Percentiles rank a stretch among this genome's conserved stretches.
Evolutionary conservation across 768 basidiomycete genomes (phyloP).

Genomic region (Cyclocybe aegerita): DNA sequence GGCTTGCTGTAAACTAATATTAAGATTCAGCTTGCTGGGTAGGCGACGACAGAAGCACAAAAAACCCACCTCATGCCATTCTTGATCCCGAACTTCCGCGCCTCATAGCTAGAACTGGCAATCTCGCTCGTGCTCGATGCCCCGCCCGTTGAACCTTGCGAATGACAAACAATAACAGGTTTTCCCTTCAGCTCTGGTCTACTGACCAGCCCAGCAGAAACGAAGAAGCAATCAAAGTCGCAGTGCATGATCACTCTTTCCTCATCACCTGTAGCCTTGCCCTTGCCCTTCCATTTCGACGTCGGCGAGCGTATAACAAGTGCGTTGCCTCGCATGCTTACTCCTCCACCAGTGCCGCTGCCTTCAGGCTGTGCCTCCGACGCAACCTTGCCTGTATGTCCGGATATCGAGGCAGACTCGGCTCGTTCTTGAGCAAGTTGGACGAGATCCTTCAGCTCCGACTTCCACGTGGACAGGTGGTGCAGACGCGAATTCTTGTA

Average conservation of each 20-base stretch:
- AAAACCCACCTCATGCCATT: slow-evolving; percentile 99
- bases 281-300: slow-evolving; percentile 56
- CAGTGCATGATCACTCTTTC: slow-evolving; percentile 85
- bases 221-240: slow-evolving; percentile 97
- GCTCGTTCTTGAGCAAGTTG: slow-evolving; percentile 74
- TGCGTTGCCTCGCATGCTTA: slow-evolving; percentile 56
- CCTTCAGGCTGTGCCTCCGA: slow-evolving; percentile 16
- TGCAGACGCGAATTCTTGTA: slow-evolving; percentile 90
- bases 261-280: slow-evolving; percentile 48
- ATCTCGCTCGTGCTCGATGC: slow-evolving; percentile 88
- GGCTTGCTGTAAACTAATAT: slow-evolving; percentile 81
- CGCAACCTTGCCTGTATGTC: slow-evolving; percentile 31
- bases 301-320: slow-evolving; percentile 47
- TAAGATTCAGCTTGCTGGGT: no score
- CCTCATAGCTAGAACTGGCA: slow-evolving; percentile 93
- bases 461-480: slow-evolving; percentile 89
- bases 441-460: slow-evolving; percentile 80
- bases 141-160: slow-evolving; percentile 74
- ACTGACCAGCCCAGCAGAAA: slow-evolving; percentile 81
- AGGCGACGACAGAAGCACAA: no score
- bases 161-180: slow-evolving; percentile 95
- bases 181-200: slow-evolving; percentile 83
- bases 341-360: slow-evolving; percentile 9
- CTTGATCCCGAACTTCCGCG: slow-evolving; percentile 81
- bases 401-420: slow-evolving; percentile 34